phyloP scores from a whole-genome alignment of 305 asterid genomes.

The Rubia tinctorum region DNA sequence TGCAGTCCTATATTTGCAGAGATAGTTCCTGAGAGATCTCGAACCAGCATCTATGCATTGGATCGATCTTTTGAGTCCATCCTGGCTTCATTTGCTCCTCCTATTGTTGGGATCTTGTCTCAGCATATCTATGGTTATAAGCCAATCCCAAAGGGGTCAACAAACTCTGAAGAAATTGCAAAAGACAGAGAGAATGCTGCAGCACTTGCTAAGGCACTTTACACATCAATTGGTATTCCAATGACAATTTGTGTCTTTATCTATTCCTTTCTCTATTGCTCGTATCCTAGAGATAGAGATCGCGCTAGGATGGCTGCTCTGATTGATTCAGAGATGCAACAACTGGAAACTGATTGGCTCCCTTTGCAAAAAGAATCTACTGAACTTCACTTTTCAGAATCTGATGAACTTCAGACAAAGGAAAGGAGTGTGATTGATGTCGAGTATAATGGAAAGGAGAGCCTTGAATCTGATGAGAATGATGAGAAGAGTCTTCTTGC shows the following conservation, averaged over 20 bases:
- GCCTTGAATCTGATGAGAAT: conserved; percentile 33
- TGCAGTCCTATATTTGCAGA: conserved; percentile 87
- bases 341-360: conserved; percentile 28
- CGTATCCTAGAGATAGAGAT: conserved; percentile 76
- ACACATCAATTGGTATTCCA: conserved; percentile 70
- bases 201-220: conserved; percentile 80
- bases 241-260: conserved; percentile 47
- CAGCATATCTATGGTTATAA: conserved; percentile 62
- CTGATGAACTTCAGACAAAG: conserved; percentile 20
- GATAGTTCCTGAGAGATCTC: conserved; percentile 66
- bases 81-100: conserved; percentile 73
- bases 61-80: conserved; percentile 77
- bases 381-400: conserved; percentile 24
- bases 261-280: conserved; percentile 68
- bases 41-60: conserved; percentile 80
- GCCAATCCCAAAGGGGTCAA: conserved; percentile 43
- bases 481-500: conserved; percentile 47
- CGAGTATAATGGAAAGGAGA: conserved; percentile 30
- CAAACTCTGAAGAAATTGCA: conserved; percentile 34
- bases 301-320: conserved; percentile 61
- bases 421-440: conserved; percentile 39
- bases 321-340: conserved; percentile 40
- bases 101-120: conserved; percentile 57
- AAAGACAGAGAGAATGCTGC: conserved; percentile 66
- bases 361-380: conserved; percentile 27